phyloP scores from a whole-genome alignment of 108 stramenopile species.

The Fragilariopsis cylindrus region DNA sequence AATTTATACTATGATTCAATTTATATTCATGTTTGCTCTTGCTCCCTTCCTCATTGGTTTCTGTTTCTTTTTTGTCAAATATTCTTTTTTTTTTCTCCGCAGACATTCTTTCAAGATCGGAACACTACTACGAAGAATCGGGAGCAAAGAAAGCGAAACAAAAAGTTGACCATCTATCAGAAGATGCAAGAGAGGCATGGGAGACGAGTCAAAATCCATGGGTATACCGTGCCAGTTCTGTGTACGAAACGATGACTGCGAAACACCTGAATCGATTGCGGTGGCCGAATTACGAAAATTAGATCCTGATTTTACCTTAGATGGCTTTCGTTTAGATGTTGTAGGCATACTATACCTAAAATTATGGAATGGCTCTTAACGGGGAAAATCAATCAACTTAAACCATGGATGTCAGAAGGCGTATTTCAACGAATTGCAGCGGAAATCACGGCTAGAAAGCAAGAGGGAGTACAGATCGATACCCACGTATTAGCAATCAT shows the following conservation, averaged over 20 bases:
- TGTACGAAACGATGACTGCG: conserved; percentile 96
- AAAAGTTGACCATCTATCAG: conserved; percentile 67
- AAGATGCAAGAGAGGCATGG: conserved; percentile 95
- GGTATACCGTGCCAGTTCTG: conserved; percentile 94
- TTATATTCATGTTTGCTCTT: too few species aligned
- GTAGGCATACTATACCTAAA: conserved; percentile 86
- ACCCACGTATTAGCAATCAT: conserved; percentile 94
- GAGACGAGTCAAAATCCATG: conserved; percentile 99
- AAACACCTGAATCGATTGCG: conserved; percentile 92
- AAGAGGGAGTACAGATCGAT: conserved; percentile 91
- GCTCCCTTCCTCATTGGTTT: background rate
- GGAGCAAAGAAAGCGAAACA: conserved; percentile 77
- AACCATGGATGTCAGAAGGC: conserved; percentile 89
- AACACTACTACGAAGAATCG: conserved; percentile 70
- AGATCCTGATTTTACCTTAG: conserved; percentile 94
- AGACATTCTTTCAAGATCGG: conserved; percentile 62
- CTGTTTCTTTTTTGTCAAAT: conserved; percentile 4
- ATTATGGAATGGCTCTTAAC: conserved; percentile 92
- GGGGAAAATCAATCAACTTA: conserved; percentile 83
- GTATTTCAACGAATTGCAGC: conserved; percentile 88
- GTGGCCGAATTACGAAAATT: conserved; percentile 88
- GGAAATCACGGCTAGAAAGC: conserved; percentile 82
- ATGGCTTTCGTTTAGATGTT: conserved; percentile 88
- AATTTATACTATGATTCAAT: too few species aligned
- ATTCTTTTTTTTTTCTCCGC: background rate